phyloP scores from a whole-genome alignment of 2,329 filamentous ascomycete species.

The Fusarium caatingaense region DNA sequence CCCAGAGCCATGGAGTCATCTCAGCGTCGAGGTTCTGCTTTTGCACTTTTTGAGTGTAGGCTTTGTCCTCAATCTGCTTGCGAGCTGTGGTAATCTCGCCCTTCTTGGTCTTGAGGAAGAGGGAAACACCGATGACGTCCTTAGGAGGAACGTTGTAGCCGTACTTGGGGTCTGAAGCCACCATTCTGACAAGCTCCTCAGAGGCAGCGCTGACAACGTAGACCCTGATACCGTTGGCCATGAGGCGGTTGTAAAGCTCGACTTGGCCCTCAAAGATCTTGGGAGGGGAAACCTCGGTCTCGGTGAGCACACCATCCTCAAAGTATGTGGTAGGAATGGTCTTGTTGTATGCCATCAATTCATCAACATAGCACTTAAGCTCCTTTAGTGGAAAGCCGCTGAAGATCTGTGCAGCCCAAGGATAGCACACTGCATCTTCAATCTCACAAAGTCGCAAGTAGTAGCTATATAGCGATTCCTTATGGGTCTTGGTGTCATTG shows the following conservation, averaged over 20 bases:
- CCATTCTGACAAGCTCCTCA: conserved; percentile 60
- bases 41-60: conserved; percentile 47
- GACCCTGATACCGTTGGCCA: conserved; percentile 57
- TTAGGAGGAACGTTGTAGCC: conserved; percentile 59
- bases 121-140: conserved; percentile 58
- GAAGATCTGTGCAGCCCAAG: conserved; percentile 57
- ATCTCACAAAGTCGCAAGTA: conserved; percentile 58
- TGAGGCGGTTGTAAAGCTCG: conserved; percentile 58
- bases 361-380: conserved; percentile 59
- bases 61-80: conserved; percentile 54
- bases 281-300: conserved; percentile 50
- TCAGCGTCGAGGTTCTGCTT: conserved; percentile 53
- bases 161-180: conserved; percentile 58
- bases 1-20: conserved; percentile 56
- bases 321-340: conserved; percentile 54
- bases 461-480: conserved; percentile 59
- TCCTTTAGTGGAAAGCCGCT: conserved; percentile 57
- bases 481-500: conserved; percentile 53
- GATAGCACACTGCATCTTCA: conserved; percentile 57
- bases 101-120: conserved; percentile 50
- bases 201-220: conserved; percentile 56
- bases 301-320: conserved; percentile 48
- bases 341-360: conserved; percentile 57
- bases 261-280: conserved; percentile 54
- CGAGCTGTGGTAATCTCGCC: conserved; percentile 51